A percentile compares a stretch with the other conserved stretches of the same genome.
Evolutionary conservation across 768 basidiomycete species (phyloP).

Genomic region (Imleria badia): DNA sequence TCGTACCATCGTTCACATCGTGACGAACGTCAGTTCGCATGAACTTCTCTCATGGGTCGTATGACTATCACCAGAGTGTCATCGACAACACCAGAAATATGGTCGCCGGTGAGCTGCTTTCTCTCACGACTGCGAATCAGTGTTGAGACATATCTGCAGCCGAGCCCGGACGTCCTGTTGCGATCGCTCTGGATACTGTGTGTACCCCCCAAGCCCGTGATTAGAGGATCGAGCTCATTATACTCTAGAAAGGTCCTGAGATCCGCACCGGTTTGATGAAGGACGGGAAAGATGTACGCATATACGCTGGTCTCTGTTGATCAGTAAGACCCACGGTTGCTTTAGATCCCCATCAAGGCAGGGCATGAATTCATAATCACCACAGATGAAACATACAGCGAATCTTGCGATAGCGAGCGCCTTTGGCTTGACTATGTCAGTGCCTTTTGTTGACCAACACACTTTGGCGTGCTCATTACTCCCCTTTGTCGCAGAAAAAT

Average conservation of each 20-base stretch:
- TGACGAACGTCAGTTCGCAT: slow-evolving; percentile 74
- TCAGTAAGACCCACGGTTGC: slow-evolving; percentile 3
- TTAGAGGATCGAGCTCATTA: slow-evolving; percentile 3
- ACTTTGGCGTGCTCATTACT: neutral
- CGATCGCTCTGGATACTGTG: slow-evolving; percentile 97
- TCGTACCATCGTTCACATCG: slow-evolving; percentile 8
- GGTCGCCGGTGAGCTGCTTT: slow-evolving; percentile 58
- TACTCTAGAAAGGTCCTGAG: slow-evolving; percentile 91
- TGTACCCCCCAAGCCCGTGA: slow-evolving; percentile 29
- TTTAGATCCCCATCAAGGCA: slow-evolving; percentile 75
- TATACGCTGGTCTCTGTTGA: slow-evolving; percentile 6
- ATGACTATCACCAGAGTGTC: slow-evolving; percentile 98
- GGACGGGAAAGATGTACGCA: slow-evolving; percentile 79
- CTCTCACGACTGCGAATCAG: neutral
- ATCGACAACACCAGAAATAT: slow-evolving; percentile 95
- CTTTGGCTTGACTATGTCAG: slow-evolving; percentile 94
- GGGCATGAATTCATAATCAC: slow-evolving; percentile 94
- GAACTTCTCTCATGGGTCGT: slow-evolving; percentile 99
- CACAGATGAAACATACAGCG: slow-evolving; percentile 78
- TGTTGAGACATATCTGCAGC: slow-evolving; percentile 14
- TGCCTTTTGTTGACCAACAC: slow-evolving; percentile 14
- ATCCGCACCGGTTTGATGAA: slow-evolving; percentile 96
- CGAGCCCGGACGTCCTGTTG: slow-evolving; percentile 87
- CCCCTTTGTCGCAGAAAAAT: slow-evolving; percentile 57
- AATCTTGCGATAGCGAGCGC: slow-evolving; percentile 76